A percentile compares a stretch with the other conserved stretches of the same genome.
These are phyloP conservation scores for Moricandia arvensis DNA, from an alignment of 345 rosid genomes.

Conservation along the genomic window DNA sequence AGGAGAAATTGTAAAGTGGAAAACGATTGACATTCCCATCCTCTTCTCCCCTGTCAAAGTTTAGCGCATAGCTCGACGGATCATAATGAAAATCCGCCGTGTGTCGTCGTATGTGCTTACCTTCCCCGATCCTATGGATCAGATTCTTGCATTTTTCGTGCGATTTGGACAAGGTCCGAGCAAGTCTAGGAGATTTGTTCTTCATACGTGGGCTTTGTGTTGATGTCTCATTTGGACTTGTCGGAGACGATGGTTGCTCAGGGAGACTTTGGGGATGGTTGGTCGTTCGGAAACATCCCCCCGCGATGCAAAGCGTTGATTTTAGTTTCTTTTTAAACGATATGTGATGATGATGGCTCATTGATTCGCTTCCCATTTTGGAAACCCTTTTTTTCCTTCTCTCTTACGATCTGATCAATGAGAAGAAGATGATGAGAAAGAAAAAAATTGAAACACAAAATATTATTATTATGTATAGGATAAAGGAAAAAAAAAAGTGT, in stretches of 20 bases:
- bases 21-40: slow-evolving; percentile 20
- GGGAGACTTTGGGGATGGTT: slow-evolving; percentile 19
- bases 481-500: not conserved
- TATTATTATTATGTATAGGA: not conserved
- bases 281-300: slow-evolving; percentile 32
- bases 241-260: slow-evolving; percentile 19
- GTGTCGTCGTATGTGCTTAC: slow-evolving; percentile 32
- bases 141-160: slow-evolving; percentile 28
- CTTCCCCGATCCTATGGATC: slow-evolving; percentile 24
- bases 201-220: slow-evolving; percentile 12
- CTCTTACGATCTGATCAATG: not conserved
- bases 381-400: not conserved
- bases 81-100: slow-evolving; percentile 37
- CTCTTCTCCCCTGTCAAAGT: slow-evolving; percentile 34
- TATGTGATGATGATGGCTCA: slow-evolving; percentile 13
- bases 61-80: slow-evolving; percentile 39
- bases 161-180: slow-evolving; percentile 35
- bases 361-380: slow-evolving; percentile 29
- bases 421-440: not conserved
- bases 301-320: slow-evolving; percentile 27
- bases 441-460: not conserved
- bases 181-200: slow-evolving; percentile 31
- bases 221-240: not conserved
- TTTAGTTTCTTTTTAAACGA: slow-evolving; percentile 31
- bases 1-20: slow-evolving; percentile 31